Evolutionary conservation across 2,329 filamentous ascomycete genomes (phyloP), one percentile per base, ranked within the genome.

Genomic region (Nannizziopsis barbatae): DNA sequence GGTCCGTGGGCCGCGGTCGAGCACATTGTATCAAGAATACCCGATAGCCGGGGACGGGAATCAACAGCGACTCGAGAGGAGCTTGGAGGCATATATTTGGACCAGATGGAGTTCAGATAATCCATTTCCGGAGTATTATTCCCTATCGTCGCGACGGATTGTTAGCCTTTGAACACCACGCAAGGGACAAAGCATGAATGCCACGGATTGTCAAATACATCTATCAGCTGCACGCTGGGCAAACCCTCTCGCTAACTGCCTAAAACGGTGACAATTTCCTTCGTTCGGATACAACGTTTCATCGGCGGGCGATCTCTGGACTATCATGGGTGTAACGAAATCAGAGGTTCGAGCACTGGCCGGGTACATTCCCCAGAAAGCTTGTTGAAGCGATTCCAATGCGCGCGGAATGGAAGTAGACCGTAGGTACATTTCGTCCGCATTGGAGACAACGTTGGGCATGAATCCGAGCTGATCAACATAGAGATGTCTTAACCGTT

Each of bases 1-100:
- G 84, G 78, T 0, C 86, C 86, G 62, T 96, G 92, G 2, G 89
- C 90, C 10, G 84, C 73, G 0, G 87, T 94, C 5, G 86, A 80
- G 62, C 95, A 96, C 60, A 96, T 77, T 0, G 86, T 92, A 67
- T 98, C 92, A 84, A 94, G 87, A 58, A 98, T 83, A 46, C 92
- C 92, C 5, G 81, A 88, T 10, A 96, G 73, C 39, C 89, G 76
- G 0, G 92, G 92, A 51, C 83, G 82, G 1, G 81, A 82, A 64
- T 95, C 88, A 7, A 96, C 86, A 20, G 84, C 85, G 7, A 95
- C 81, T 35, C 75, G 74, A 9, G 76, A 76, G 27, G 72, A 75
- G 32, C 75, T 74, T 6, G 79, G 74, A 0, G 87, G 86, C 85
- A 96, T 94, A 79, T 84, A 94, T 63, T 84, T 87, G 32, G 83